Evolutionary conservation across 805 yeast genomes (phyloP).

Genomic region (Wickerhamomyces subpelliculosus): DNA sequence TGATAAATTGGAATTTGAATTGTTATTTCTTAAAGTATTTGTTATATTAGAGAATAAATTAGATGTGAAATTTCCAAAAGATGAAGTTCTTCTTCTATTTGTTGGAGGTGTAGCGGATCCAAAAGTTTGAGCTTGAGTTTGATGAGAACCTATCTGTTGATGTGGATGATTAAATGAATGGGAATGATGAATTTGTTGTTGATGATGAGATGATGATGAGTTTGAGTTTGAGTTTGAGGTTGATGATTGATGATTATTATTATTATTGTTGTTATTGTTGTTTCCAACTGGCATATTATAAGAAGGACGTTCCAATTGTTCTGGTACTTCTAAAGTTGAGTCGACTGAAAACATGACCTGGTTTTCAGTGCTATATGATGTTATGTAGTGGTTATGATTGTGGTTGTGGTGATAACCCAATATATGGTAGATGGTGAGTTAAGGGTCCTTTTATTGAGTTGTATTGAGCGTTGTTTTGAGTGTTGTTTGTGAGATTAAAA

Average conservation of each 20-base stretch:
- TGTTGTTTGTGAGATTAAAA: no score
- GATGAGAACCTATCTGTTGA: neutral
- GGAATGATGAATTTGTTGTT: no score
- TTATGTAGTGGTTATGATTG: no score
- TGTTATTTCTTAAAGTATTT: conserved; percentile 17
- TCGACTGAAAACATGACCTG: no score
- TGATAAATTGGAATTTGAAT: conserved; percentile 14
- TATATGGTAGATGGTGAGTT: no score
- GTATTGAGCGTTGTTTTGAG: no score
- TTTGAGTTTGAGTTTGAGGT: neutral
- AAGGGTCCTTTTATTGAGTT: no score
- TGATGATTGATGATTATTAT: neutral
- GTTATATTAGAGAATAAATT: conserved; percentile 20
- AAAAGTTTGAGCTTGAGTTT: no score
- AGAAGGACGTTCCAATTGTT: neutral
- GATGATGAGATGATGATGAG: neutral
- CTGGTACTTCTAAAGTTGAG: no score
- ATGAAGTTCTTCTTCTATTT: conserved; percentile 20
- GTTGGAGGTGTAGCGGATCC: neutral
- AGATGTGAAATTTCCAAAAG: conserved; percentile 20
- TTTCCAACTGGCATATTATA: neutral
- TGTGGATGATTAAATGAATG: neutral
- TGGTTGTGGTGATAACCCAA: no score
- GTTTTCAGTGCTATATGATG: no score
- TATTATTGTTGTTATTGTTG: neutral